phyloP scores from a whole-genome alignment of 2,329 filamentous ascomycete species.

The Diaporthe citrichinensis region DNA sequence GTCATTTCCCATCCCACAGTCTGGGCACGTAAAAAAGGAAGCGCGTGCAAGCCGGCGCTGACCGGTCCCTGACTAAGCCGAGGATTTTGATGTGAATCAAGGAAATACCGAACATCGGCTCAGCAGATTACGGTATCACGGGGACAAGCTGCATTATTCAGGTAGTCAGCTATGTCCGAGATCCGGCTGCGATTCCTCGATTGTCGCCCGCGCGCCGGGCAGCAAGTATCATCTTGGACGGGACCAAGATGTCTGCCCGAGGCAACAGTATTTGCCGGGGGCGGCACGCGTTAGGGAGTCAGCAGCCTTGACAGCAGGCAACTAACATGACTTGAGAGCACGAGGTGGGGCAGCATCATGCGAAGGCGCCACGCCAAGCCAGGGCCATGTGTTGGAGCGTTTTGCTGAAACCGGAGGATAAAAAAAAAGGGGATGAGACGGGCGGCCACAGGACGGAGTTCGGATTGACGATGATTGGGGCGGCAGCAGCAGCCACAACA shows the following conservation, averaged over 20 bases:
- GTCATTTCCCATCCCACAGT: conserved; percentile 9
- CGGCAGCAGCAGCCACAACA: neutral
- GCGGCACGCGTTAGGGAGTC: conserved; percentile 19
- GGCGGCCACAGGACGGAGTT: conserved; percentile 16
- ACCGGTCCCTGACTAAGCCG: conserved; percentile 17
- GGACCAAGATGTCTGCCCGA: conserved; percentile 26
- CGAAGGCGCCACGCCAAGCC: conserved; percentile 34
- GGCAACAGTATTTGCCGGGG: conserved; percentile 24
- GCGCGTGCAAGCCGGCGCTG: conserved; percentile 5
- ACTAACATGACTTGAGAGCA: conserved; percentile 30
- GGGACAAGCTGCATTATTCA: conserved; percentile 25
- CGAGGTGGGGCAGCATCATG: conserved; percentile 31
- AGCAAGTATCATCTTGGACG: conserved; percentile 9
- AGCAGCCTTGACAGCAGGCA: conserved; percentile 9
- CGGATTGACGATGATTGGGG: conserved; percentile 14
- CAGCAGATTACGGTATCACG: neutral
- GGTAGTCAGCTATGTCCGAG: conserved; percentile 10
- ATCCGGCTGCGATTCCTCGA: conserved; percentile 16
- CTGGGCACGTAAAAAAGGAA: neutral
- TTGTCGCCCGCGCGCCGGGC: conserved; percentile 15
- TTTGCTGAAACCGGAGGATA: conserved; percentile 29
- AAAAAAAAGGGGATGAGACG: conserved; percentile 27
- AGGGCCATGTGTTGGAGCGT: conserved; percentile 34
- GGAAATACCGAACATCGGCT: neutral
- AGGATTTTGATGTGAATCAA: neutral